Conservation (phyloP, 1,284 basidiomycete species). For the Anthracocystis setariae region DNA sequence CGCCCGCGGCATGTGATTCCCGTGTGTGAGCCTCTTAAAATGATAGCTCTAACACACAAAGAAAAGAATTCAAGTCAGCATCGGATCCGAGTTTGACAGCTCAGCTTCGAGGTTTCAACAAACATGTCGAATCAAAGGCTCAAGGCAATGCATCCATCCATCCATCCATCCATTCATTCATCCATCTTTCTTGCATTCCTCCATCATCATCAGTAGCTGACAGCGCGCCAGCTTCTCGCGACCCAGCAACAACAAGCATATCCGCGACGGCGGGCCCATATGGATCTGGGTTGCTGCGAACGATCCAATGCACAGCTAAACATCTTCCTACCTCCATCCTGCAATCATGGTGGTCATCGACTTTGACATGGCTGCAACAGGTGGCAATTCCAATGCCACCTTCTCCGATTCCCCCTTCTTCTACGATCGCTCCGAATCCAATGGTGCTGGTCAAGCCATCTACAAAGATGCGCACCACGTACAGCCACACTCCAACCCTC, state of each 20-base stretch:
- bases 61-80: too few relatives aligned
- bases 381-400: constrained; percentile 48
- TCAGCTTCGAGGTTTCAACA: constrained; percentile 20
- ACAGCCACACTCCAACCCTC: constrained; percentile 69
- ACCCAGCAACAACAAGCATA: neutral
- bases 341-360: constrained; percentile 61
- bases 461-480: constrained; percentile 45
- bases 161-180: constrained; percentile 4
- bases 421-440: constrained; percentile 55
- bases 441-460: constrained; percentile 46
- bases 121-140: neutral
- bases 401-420: constrained; percentile 65
- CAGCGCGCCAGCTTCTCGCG: neutral
- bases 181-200: constrained; percentile 6
- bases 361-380: constrained; percentile 52
- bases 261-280: constrained; percentile 3
- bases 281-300: neutral
- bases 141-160: constrained; percentile 16
- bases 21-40: constrained; percentile 3
- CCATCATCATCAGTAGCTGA: constrained; percentile 2
- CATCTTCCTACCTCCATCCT: neutral
- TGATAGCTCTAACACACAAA: too few relatives aligned
- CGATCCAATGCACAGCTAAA: constrained; percentile 6
- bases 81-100: constrained; percentile 20
- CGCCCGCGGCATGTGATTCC: constrained; percentile 4